phyloP scores from a whole-genome alignment of 108 stramenopile species.

The Nannochloropsis gaditana region DNA sequence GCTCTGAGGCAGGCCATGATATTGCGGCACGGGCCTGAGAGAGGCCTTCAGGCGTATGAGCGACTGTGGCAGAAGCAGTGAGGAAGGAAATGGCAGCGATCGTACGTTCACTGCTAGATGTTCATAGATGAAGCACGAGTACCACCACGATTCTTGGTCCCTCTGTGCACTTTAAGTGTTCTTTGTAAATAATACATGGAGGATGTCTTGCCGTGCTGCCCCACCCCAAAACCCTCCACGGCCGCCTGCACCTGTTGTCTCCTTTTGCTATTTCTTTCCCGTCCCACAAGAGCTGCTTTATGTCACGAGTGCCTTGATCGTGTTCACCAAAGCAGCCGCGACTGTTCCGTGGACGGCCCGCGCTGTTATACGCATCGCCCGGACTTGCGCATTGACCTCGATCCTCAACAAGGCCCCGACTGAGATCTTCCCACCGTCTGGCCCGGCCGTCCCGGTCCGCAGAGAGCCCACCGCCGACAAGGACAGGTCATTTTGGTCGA shows the following conservation, averaged over 20 bases:
- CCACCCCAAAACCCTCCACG: too few relatives aligned
- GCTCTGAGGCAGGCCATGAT: neutral
- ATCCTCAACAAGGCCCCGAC: constrained; percentile 32
- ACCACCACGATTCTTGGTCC: too few relatives aligned
- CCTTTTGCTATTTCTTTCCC: neutral
- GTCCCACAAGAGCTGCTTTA: neutral
- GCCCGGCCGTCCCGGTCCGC: constrained; percentile 23
- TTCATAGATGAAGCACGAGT: too few relatives aligned
- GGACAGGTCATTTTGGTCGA: constrained; percentile 13
- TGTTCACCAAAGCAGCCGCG: neutral
- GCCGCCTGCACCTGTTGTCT: neutral
- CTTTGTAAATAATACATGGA: too few relatives aligned
- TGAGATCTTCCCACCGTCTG: constrained; percentile 32
- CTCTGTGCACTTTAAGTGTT: too few relatives aligned
- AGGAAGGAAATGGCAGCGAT: neutral
- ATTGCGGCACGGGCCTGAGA: neutral
- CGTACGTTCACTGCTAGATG: too few relatives aligned
- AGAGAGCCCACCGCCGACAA: constrained; percentile 25
- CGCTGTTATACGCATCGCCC: neutral
- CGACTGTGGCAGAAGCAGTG: neutral
- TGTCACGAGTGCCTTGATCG: constrained; percentile 18
- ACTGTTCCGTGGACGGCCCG: constrained; percentile 35
- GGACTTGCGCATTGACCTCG: constrained; percentile 24
- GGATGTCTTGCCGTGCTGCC: too few relatives aligned
- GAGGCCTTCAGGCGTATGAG: neutral